phyloP scores from a whole-genome alignment of 148 eudicot species.

The Cornus kousa region DNA sequence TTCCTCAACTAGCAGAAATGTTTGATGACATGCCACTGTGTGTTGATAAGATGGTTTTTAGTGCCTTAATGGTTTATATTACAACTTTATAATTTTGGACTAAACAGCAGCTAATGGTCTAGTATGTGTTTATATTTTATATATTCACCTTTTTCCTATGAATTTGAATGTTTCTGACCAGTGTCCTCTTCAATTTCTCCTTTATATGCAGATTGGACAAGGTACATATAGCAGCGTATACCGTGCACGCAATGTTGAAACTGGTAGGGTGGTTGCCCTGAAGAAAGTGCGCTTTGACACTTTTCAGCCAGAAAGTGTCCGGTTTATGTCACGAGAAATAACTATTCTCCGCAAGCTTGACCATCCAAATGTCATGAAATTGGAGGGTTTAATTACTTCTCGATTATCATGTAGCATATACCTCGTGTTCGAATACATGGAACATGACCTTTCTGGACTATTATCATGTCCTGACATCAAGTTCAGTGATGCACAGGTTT shows the following conservation, averaged over 20 bases:
- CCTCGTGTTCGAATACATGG: constrained; percentile 96
- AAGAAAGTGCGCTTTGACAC: constrained; percentile 92
- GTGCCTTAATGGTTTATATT: not conserved
- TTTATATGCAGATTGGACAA: constrained; percentile 75
- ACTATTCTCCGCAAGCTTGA: constrained; percentile 80
- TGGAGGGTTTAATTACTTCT: constrained; percentile 83
- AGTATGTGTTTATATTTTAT: not conserved
- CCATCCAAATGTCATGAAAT: constrained; percentile 80
- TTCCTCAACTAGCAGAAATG: not conserved
- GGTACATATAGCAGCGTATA: constrained; percentile 94
- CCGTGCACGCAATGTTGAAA: constrained; percentile 64
- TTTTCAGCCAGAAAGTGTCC: constrained; percentile 78
- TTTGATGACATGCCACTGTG: not conserved
- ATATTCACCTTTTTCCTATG: not conserved
- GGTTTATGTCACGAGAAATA: constrained; percentile 92
- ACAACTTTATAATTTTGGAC: not conserved
- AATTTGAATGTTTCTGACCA: not conserved
- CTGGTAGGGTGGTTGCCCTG: constrained; percentile 71
- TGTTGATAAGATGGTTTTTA: not conserved
- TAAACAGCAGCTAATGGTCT: not conserved
- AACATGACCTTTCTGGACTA: constrained; percentile 89
- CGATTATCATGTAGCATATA: constrained; percentile 65
- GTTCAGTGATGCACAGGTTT: constrained; percentile 76
- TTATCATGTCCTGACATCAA: constrained; percentile 67
- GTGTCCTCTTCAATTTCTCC: not conserved